Conservation (phyloP, 108 stramenopile genomes). For the Discostella stelligeroides region DNA sequence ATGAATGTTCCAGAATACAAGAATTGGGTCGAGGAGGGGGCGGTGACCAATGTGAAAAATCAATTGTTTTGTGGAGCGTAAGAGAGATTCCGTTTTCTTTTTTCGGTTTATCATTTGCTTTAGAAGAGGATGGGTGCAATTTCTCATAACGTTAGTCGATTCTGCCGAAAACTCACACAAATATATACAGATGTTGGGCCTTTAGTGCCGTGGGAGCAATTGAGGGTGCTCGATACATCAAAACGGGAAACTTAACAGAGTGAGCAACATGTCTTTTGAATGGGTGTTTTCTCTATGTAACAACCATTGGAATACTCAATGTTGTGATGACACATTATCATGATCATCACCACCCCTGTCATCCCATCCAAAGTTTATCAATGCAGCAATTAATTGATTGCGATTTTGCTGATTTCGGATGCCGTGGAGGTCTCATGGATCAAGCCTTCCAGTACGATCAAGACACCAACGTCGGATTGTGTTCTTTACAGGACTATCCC, state of each 20-base stretch:
- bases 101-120: too few species aligned
- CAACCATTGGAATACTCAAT: too few species aligned
- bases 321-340: background rate
- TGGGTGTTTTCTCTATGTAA: too few species aligned
- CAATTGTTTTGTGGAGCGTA: constrained; percentile 77
- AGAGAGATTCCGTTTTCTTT: too few species aligned
- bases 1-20: constrained; percentile 65
- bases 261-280: too few species aligned
- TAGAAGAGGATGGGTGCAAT: too few species aligned
- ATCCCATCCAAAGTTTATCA: constrained; percentile 48
- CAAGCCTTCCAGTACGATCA: constrained; percentile 93
- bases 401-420: constrained; percentile 87
- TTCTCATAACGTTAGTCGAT: too few species aligned
- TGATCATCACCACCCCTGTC: background rate
- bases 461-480: constrained; percentile 78
- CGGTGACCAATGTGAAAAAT: constrained; percentile 93
- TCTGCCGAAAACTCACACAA: background rate
- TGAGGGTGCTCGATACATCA: constrained; percentile 89
- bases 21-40: constrained; percentile 87
- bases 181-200: constrained; percentile 71
- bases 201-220: constrained; percentile 95
- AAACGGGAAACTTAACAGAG: constrained; percentile 76
- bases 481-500: constrained; percentile 90
- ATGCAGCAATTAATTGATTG: constrained; percentile 96
- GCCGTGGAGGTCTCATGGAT: constrained; percentile 95